A percentile compares a stretch with the other conserved stretches of the same genome.
Conservation (phyloP, 345 rosid species). For the Citrus maxima region DNA sequence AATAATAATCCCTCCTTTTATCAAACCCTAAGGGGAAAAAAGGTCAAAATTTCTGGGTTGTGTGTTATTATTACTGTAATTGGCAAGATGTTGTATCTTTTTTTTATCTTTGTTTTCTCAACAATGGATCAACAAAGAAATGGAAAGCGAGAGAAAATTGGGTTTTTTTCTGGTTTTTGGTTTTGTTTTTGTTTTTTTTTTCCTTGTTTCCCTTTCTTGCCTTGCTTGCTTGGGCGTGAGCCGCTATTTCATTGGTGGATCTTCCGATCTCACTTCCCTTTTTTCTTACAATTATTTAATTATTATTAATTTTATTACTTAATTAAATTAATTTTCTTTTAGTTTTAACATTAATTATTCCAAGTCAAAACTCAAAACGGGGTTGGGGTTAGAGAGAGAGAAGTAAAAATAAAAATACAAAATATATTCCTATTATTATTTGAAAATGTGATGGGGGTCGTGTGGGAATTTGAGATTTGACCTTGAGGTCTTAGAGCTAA, state of each 20-base stretch:
- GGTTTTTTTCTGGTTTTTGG: conserved; percentile 12
- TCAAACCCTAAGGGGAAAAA: neutral
- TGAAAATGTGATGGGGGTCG: neutral
- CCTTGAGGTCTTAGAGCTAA: neutral
- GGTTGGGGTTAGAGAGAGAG: conserved; percentile 25
- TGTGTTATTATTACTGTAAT: neutral
- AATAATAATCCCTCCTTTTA: neutral
- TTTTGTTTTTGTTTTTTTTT: neutral
- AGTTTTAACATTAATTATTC: neutral
- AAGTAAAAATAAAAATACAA: neutral
- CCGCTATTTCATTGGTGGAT: conserved; percentile 23
- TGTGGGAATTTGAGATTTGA: neutral
- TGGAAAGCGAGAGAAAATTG: conserved; percentile 30
- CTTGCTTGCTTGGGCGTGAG: neutral
- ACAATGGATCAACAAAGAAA: conserved; percentile 23
- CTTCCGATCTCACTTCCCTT: conserved; percentile 22
- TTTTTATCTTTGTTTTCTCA: neutral
- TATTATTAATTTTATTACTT: neutral
- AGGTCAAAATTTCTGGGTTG: conserved; percentile 7
- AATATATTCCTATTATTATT: neutral
- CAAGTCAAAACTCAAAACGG: conserved; percentile 40
- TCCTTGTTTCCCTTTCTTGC: neutral
- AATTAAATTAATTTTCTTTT: neutral
- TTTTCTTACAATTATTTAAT: conserved; percentile 1
- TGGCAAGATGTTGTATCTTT: neutral